Evolutionary conservation across 1,139 yeast genomes (phyloP).

Genomic region (Zygosaccharomyces pseudobailii): DNA sequence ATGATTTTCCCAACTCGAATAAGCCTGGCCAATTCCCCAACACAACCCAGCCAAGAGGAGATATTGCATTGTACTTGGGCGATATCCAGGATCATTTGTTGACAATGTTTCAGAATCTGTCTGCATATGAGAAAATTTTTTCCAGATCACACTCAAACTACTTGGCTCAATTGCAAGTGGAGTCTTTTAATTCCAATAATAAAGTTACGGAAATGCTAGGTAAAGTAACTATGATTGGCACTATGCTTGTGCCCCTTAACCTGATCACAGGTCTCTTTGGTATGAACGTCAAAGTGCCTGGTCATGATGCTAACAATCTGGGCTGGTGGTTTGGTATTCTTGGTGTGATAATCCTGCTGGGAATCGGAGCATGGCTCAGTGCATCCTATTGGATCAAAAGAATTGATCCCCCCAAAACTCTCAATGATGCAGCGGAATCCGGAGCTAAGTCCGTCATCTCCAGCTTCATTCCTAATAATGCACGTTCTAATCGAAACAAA

Average conservation of each 20-base stretch:
- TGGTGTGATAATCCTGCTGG: constrained; percentile 45
- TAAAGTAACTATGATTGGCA: constrained; percentile 85
- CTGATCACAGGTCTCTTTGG: constrained; percentile 91
- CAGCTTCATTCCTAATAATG: constrained; percentile 25
- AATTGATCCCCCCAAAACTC: constrained; percentile 31
- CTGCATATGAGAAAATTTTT: constrained; percentile 88
- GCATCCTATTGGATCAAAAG: constrained; percentile 41
- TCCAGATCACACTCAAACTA: constrained; percentile 89
- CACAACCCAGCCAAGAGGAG: constrained; percentile 68
- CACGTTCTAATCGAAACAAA: constrained; percentile 7
- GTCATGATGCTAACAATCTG: constrained; percentile 41
- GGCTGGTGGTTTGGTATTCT: constrained; percentile 69
- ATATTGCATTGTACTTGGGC: constrained; percentile 82
- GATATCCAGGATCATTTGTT: constrained; percentile 97
- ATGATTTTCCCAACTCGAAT: background rate
- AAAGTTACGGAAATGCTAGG: constrained; percentile 82
- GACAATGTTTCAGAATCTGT: constrained; percentile 87
- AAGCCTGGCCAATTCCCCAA: constrained; percentile 2
- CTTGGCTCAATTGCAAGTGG: constrained; percentile 90
- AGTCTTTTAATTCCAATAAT: constrained; percentile 79
- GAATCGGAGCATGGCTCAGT: constrained; percentile 33
- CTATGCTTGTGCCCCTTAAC: constrained; percentile 84
- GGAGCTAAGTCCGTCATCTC: constrained; percentile 36
- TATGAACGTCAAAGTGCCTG: constrained; percentile 91
- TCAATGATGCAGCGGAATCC: constrained; percentile 31